Evolutionary conservation across 345 rosid genomes (phyloP).

Genomic region (Brassica cretica): DNA sequence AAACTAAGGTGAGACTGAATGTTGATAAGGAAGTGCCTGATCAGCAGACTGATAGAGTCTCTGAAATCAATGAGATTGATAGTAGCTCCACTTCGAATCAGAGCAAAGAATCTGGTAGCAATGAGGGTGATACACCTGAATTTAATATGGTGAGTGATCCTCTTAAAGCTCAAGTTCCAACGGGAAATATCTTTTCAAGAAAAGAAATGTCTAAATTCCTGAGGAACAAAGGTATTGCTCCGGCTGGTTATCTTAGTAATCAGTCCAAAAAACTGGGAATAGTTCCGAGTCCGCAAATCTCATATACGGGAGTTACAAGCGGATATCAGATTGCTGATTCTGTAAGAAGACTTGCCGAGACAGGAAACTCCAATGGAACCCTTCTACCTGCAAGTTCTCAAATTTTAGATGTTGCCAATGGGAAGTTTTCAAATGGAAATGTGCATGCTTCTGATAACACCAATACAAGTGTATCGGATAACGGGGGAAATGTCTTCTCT

Average conservation of each 20-base stretch:
- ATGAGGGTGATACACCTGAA: constrained; percentile 34
- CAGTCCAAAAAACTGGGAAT: constrained; percentile 45
- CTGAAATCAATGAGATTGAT: constrained; percentile 34
- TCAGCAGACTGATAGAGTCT: constrained; percentile 29
- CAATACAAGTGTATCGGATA: constrained; percentile 33
- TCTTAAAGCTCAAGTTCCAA: constrained; percentile 83
- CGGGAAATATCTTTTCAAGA: constrained; percentile 72
- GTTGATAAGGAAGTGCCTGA: constrained; percentile 37
- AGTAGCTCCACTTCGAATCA: constrained; percentile 35
- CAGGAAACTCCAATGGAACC: constrained; percentile 44
- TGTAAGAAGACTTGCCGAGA: constrained; percentile 34
- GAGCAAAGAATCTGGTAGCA: constrained; percentile 40
- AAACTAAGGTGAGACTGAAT: constrained; percentile 37
- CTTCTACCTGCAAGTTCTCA: constrained; percentile 32
- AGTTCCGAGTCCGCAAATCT: constrained; percentile 42
- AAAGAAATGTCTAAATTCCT: constrained; percentile 80
- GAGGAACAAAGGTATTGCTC: constrained; percentile 54
- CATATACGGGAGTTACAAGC: constrained; percentile 30
- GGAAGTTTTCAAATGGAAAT: constrained; percentile 41
- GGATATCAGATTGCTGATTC: constrained; percentile 31
- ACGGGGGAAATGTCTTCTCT: constrained; percentile 31
- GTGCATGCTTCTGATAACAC: constrained; percentile 37
- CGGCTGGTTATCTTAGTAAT: constrained; percentile 50
- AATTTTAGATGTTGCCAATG: constrained; percentile 39
- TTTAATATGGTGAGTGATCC: constrained; percentile 58